Conservation (phyloP, 2,329 filamentous ascomycete genomes). For the Phaeosphaeria sp. region DNA sequence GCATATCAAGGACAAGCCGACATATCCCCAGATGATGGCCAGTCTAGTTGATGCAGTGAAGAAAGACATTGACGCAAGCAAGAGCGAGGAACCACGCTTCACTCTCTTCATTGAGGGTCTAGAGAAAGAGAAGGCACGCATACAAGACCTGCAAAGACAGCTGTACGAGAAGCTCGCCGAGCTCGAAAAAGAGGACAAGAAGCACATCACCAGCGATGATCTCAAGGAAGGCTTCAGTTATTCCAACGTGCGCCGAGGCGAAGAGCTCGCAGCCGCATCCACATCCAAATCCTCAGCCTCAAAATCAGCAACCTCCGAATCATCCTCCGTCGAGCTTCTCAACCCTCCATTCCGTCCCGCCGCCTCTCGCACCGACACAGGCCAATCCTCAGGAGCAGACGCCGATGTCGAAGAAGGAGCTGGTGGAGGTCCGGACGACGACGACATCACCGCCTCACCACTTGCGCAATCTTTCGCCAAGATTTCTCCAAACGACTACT, state of each 20-base stretch:
- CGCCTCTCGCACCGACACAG: slow-evolving; percentile 49
- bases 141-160: slow-evolving; percentile 78
- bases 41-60: slow-evolving; percentile 94
- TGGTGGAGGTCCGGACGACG: slow-evolving; percentile 60
- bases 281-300: slow-evolving; percentile 30
- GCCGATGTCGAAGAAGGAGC: slow-evolving; percentile 66
- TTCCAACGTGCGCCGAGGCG: slow-evolving; percentile 69
- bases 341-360: slow-evolving; percentile 66
- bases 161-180: slow-evolving; percentile 76
- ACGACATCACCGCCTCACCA: slow-evolving; percentile 76
- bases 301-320: slow-evolving; percentile 21
- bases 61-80: slow-evolving; percentile 76
- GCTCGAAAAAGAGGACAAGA: slow-evolving; percentile 82
- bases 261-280: slow-evolving; percentile 26
- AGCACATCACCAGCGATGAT: slow-evolving; percentile 92
- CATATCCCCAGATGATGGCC: slow-evolving; percentile 98
- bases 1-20: slow-evolving; percentile 76
- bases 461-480: slow-evolving; percentile 81
- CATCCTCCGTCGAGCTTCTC: slow-evolving; percentile 68
- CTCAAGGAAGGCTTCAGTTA: slow-evolving; percentile 91
- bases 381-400: slow-evolving; percentile 64
- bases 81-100: slow-evolving; percentile 71
- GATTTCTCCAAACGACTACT: slow-evolving; percentile 79
- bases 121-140: slow-evolving; percentile 76
- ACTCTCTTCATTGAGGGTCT: slow-evolving; percentile 81